Base-by-base conservation (phyloP, 495 filamentous ascomycete species). In the Recurvomyces mirabilis region DNA sequence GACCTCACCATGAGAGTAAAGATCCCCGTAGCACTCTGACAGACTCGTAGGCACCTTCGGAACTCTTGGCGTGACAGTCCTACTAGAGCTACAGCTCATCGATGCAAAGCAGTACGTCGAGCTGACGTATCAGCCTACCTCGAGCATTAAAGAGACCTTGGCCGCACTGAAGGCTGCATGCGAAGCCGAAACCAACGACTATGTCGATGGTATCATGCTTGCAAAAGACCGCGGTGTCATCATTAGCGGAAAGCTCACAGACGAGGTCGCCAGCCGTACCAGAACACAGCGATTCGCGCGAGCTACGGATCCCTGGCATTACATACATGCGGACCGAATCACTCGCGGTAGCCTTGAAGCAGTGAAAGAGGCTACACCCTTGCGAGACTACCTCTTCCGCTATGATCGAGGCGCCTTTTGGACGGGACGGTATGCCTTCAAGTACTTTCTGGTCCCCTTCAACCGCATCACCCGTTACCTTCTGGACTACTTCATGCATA, bases 401-500 rank as follows among this genome's bases (percentile, higher is more conserved):
- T 75, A 78, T 56, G 74, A 77, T 58, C 65, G 74, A 6, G 74
- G 72, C 33, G 71, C 67, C 0, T 78, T 78, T 67, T 77, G 73
- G 74, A 69, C 75, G 14, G 72, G 73, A 25, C 47, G 55, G 19
- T 66, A 67, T 5, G 74, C 71, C 9, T 79, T 76, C 58, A 42
- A 62, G 21, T 77, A 74, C 54, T 76, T 77, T 59, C 28, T 49
- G 18, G 59, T 62, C 7, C 75, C 75, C 1, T 78, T 77, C 59
- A 74, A 60, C 17, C 61, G 63, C 24, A 52, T 73, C 52, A 74
- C 68, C 22, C 64, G 74, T 23, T 75, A 67, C 65, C 64, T 71
- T 47, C 71, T 81, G 10, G 75, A 82, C 53, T 69, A 74, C 56
- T 78, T 81, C 48, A 46, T 77, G 45, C 77, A 78, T 56, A 80